Base-by-base conservation (phyloP, 768 basidiomycete species). In the Leucosporidium creatinivorum region DNA sequence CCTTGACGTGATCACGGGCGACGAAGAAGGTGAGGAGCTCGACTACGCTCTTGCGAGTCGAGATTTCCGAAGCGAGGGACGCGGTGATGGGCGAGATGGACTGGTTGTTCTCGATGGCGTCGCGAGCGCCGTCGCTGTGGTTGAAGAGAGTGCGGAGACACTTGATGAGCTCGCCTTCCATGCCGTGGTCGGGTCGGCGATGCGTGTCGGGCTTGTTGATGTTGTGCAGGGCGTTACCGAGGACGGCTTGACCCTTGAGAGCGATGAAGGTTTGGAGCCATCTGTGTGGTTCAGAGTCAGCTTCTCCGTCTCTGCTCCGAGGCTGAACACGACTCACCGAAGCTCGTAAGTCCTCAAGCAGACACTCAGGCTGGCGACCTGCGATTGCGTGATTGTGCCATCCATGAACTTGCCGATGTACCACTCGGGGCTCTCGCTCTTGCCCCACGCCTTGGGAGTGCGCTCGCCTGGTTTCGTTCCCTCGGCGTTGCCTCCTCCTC, bases 361-460 rank as follows among this genome's bases (percentile, higher is more conserved):
- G 47, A 80, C 78, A 13, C 82, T 82, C 56, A 98, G 80, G 65
- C 88, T 85, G 26, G 83, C 81, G 15, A 89, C 89, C 69, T 92
- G 86, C 78, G 90, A 89, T 51, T 85, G 79, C 1, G 87, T 92
- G 59, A 96, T 86, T 2, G 88, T 88, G 67, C 85, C 85, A 75
- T 93, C 89, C 75, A 97, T 81, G 76, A 96, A 91, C 78, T 87
- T 91, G 78, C 87, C 85, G 70, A 98, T 85, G 76, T 92, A 97
- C 88, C 89, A 96, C 77, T 96, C 89, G 1, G 93, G 92, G 13
- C 88, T 85, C 49, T 76, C 76, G 69, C 88, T 87, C 63, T 85
- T 84, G 48, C 62, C 63, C 33, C 66, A 48, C 39, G 30, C 28
- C 62, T 44, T 47, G 49, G 10, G 30, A 56, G 25, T 21, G 48